Evolutionary conservation across 768 basidiomycete genomes (phyloP).

Genomic region (Suillus weaverae): DNA sequence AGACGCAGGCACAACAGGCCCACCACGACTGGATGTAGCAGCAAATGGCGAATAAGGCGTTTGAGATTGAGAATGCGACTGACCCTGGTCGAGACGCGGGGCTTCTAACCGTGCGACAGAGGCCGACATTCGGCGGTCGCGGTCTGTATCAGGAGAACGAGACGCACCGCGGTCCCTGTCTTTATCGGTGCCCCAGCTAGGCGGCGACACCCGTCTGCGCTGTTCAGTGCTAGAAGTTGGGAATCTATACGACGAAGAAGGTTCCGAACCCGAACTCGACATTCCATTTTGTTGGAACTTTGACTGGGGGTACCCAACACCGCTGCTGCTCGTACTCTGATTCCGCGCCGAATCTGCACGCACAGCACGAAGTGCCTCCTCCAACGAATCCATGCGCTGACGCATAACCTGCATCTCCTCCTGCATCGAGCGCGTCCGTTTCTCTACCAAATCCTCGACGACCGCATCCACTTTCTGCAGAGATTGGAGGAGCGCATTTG

Average conservation of each 20-base stretch:
- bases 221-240: conserved; percentile 40
- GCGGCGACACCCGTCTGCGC: conserved; percentile 39
- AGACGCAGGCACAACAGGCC: conserved; percentile 13
- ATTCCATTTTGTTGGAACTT: conserved; percentile 42
- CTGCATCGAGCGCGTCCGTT: conserved; percentile 54
- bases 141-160: conserved; percentile 44
- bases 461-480: conserved; percentile 59
- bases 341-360: conserved; percentile 23
- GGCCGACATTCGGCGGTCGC: conserved; percentile 48
- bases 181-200: conserved; percentile 39
- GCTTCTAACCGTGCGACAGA: conserved; percentile 53
- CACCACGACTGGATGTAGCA: conserved; percentile 18
- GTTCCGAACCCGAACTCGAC: conserved; percentile 24
- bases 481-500: conserved; percentile 52
- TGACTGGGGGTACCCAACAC: conserved; percentile 20
- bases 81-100: conserved; percentile 19
- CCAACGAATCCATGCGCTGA: conserved; percentile 68
- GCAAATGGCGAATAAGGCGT: conserved; percentile 18
- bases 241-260: conserved; percentile 47
- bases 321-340: conserved; percentile 11
- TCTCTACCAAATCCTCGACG: conserved; percentile 63
- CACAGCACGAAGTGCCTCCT: conserved; percentile 41
- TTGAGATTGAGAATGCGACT: conserved; percentile 6
- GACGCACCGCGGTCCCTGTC: conserved; percentile 34
- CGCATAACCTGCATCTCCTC: conserved; percentile 62